phyloP scores from a whole-genome alignment of 768 basidiomycete species.

The Suillus subalutaceus region DNA sequence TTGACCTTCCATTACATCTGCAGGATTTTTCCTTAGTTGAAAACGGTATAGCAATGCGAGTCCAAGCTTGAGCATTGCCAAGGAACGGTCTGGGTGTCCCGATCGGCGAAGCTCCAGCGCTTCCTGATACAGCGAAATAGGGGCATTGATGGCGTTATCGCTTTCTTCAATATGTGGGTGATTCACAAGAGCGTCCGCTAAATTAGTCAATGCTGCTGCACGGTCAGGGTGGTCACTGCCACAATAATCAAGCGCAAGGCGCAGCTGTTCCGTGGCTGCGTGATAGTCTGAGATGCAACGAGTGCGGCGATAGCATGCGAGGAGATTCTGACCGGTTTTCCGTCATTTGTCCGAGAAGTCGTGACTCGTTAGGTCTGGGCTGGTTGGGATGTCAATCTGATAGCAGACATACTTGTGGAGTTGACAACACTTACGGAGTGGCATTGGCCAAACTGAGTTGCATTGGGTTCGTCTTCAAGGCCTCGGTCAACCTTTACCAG shows the following conservation, averaged over 20 bases:
- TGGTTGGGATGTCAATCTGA: not conserved
- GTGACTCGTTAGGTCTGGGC: not conserved
- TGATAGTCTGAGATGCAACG: conserved; percentile 10
- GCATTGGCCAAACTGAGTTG: not conserved
- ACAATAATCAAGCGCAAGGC: conserved; percentile 12
- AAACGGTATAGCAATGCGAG: conserved; percentile 12
- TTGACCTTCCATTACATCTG: conserved; percentile 5
- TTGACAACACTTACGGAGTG: not conserved
- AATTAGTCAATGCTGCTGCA: conserved; percentile 16
- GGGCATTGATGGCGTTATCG: not conserved
- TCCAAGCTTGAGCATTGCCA: conserved; percentile 13
- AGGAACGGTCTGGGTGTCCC: conserved; percentile 13
- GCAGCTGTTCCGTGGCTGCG: conserved; percentile 10
- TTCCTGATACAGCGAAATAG: conserved; percentile 12
- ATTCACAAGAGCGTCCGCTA: conserved; percentile 10
- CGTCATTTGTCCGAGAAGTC: conserved; percentile 4
- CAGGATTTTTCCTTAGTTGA: conserved; percentile 2
- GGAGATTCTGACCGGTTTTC: conserved; percentile 7
- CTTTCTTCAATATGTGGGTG: not conserved
- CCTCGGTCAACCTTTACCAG: not conserved
- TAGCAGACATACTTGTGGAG: not conserved
- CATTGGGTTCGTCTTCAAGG: not conserved
- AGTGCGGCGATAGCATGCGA: conserved; percentile 7
- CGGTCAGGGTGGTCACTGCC: not conserved
- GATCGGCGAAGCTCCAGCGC: conserved; percentile 16